Base-by-base conservation (phyloP, 2,329 filamentous ascomycete species). In the Sporothrix brasiliensis region DNA sequence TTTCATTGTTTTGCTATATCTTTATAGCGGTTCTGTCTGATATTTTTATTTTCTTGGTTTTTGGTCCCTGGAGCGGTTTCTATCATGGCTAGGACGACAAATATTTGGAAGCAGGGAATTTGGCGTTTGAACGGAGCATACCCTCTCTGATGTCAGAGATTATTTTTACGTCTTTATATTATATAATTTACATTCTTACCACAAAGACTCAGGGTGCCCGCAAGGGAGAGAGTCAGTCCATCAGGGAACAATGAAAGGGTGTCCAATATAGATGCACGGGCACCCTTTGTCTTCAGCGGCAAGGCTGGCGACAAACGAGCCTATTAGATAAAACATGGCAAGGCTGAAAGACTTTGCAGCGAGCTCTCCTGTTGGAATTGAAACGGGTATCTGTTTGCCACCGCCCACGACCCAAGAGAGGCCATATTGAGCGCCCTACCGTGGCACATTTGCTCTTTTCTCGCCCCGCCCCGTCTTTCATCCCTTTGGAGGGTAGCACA, bases 121-220 rank as follows among this genome's bases (percentile, higher is more conserved):
- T 52, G 61, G 61, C 61, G 61, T 66, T 66, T 27, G 34, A 4
- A 50, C 61, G 44, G 60, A 50, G 44, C 44, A 66, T 66, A 66
- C 47, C 27, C 47, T 65, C 56, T 60, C 52, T 44, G 39, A 44
- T 39, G 58, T 39, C 39, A 61, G 56, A 44, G 39, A 47, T 34
- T 41, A 44, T 61, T 61, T 44, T 16, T 61, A 27, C 41, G 10
- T 44, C 27, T 11, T 44, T 44, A 14, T 11, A 44, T 44, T 61
- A 61, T 19, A 24, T 19, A 47, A 61, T 61, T 24, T 50, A 50
- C 24, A 27, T 65, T 30, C 27, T 34, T n/a, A 11, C 14, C 24
- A 49, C 41, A 44, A 19, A 44, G 3, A 27, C 2, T n/a, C 27
- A 30, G 27, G 27, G 3, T 30, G 27, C 27, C 27, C 27, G 27